Evolutionary conservation across 1,284 basidiomycete genomes (phyloP).

Genomic region (Phylloboletellus chloephorus): DNA sequence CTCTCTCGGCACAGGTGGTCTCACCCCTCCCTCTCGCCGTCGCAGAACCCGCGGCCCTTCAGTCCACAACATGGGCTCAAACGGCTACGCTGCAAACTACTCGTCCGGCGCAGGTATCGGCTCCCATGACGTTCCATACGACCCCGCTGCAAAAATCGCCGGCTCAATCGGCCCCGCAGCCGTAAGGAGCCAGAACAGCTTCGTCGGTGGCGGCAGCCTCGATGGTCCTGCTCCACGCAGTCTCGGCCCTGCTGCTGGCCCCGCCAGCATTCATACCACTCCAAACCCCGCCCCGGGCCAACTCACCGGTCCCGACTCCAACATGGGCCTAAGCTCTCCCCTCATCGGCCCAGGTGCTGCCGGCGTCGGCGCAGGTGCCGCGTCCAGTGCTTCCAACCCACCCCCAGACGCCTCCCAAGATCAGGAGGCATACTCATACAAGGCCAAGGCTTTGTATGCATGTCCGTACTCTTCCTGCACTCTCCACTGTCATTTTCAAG

Average conservation of each 20-base stretch:
- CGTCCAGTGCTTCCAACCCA: slow-evolving; percentile 25
- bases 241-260: slow-evolving; percentile 29
- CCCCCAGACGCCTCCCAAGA: slow-evolving; percentile 24
- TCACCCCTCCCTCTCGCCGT: slow-evolving; percentile 72
- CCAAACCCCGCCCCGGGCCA: slow-evolving; percentile 39
- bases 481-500: slow-evolving; percentile 14
- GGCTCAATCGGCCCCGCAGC: slow-evolving; percentile 35
- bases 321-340: slow-evolving; percentile 50
- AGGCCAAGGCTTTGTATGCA: slow-evolving; percentile 83
- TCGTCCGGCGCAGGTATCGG: slow-evolving; percentile 60
- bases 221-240: slow-evolving; percentile 45
- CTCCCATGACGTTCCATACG: slow-evolving; percentile 52
- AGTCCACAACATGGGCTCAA: slow-evolving; percentile 59
- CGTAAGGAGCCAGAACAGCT: slow-evolving; percentile 61
- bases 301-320: slow-evolving; percentile 42
- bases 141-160: slow-evolving; percentile 50
- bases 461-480: slow-evolving; percentile 49
- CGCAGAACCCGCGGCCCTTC: slow-evolving; percentile 57
- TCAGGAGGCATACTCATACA: slow-evolving; percentile 53
- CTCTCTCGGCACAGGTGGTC: slow-evolving; percentile 78
- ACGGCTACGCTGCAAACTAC: slow-evolving; percentile 58
- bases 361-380: slow-evolving; percentile 47
- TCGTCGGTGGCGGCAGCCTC: slow-evolving; percentile 47
- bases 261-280: slow-evolving; percentile 43
- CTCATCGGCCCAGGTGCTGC: slow-evolving; percentile 53